These are phyloP conservation scores for Limonomyces culmigenus DNA, from an alignment of 1,284 basidiomycete species.

Conservation along the genomic window DNA sequence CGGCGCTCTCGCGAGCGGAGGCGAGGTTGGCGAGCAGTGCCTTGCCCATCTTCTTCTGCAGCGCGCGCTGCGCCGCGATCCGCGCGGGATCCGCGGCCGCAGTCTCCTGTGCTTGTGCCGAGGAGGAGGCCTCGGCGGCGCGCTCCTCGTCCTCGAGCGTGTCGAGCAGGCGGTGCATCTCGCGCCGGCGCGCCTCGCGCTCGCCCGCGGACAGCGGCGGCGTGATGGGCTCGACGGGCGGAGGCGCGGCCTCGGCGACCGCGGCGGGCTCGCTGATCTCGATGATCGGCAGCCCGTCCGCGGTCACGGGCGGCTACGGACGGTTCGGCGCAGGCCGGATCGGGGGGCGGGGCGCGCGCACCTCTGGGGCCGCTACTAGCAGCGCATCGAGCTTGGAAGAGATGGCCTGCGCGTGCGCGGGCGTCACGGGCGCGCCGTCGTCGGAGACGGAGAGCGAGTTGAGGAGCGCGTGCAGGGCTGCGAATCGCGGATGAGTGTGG, in stretches of 20 bases:
- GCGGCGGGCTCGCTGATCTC: conserved; percentile 48
- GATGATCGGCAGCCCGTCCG: conserved; percentile 62
- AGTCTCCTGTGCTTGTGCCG: conserved; percentile 25
- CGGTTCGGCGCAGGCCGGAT: too few relatives aligned
- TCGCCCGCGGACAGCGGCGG: conserved; percentile 29
- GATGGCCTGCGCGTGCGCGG: too few relatives aligned
- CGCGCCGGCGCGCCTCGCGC: conserved; percentile 28
- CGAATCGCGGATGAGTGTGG: conserved; percentile 3
- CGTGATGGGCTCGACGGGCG: conserved; percentile 27
- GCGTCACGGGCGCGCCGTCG: conserved; percentile 9
- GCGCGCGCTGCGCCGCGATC: conserved; percentile 33
- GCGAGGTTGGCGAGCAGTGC: conserved; percentile 35
- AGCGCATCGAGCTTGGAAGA: too few relatives aligned
- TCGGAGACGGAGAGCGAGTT: conserved; percentile 27
- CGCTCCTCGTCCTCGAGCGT: conserved; percentile 54
- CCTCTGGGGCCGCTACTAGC: too few relatives aligned
- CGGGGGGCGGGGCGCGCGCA: too few relatives aligned
- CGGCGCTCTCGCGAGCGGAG: conserved; percentile 22
- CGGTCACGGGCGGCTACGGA: too few relatives aligned
- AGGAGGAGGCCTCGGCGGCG: conserved; percentile 21
- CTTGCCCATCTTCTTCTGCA: conserved; percentile 65
- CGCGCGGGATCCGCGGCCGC: conserved; percentile 27
- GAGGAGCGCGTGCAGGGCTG: conserved; percentile 36
- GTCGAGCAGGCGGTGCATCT: conserved; percentile 49
- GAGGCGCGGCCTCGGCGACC: conserved; percentile 18